Conservation (phyloP, 257 asterid species). For the Cordia subcordata region DNA sequence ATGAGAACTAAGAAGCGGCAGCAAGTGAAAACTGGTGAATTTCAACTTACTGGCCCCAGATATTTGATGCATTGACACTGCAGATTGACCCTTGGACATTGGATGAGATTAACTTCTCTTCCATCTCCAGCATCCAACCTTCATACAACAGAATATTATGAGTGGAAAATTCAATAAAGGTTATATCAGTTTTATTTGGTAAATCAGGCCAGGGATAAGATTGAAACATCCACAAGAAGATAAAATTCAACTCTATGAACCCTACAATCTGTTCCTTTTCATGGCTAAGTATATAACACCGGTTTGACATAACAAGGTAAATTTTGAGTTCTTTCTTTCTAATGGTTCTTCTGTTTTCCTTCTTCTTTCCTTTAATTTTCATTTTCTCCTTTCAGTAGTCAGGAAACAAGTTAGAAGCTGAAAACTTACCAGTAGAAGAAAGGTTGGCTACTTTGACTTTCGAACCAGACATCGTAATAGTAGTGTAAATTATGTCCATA, state of each 20-base stretch:
- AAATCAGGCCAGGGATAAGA: too few relatives aligned
- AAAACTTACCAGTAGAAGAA: conserved; percentile 88
- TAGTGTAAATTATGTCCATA: conserved; percentile 93
- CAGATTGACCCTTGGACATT: conserved; percentile 64
- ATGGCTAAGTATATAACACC: not conserved
- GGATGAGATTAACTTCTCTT: conserved; percentile 73
- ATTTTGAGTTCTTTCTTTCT: too few relatives aligned
- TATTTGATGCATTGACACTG: conserved; percentile 85
- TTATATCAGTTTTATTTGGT: too few relatives aligned
- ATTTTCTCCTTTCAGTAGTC: not conserved
- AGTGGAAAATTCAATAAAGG: not conserved
- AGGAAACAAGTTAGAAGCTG: not conserved
- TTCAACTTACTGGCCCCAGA: conserved; percentile 76
- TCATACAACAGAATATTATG: conserved; percentile 5
- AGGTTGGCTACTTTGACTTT: conserved; percentile 81
- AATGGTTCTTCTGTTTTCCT: too few relatives aligned
- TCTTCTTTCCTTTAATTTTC: too few relatives aligned
- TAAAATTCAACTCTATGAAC: too few relatives aligned
- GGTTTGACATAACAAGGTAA: not conserved
- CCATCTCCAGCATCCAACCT: conserved; percentile 99
- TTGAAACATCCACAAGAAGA: too few relatives aligned
- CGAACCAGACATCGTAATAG: conserved; percentile 83
- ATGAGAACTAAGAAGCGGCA: too few relatives aligned
- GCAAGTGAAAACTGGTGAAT: not conserved
- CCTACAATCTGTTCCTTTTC: not conserved